These are phyloP conservation scores for Leccinum colubrinum DNA, from an alignment of 1,284 basidiomycete genomes.

Conservation along the genomic window DNA sequence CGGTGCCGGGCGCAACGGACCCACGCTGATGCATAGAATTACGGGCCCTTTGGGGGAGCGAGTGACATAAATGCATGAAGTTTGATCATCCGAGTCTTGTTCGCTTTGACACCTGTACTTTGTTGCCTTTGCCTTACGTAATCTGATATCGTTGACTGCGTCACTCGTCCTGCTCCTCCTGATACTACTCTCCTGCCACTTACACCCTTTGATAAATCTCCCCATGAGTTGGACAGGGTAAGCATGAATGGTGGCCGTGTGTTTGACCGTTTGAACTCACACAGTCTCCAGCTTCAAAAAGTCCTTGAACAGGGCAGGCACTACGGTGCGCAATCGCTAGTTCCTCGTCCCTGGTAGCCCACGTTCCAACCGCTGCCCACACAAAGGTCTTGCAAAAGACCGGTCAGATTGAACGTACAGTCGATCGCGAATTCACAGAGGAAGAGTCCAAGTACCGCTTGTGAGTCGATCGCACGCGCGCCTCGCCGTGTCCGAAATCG, in stretches of 20 bases:
- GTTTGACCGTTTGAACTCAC: slow-evolving; percentile 6
- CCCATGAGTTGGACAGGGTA: slow-evolving; percentile 53
- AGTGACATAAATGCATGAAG: slow-evolving; percentile 12
- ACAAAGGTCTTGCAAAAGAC: slow-evolving; percentile 90
- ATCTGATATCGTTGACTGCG: slow-evolving; percentile 1
- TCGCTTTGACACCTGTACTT: background rate
- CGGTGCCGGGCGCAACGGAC: slow-evolving; percentile 15
- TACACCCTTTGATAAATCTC: background rate
- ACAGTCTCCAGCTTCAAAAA: slow-evolving; percentile 79
- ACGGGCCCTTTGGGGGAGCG: slow-evolving; percentile 17
- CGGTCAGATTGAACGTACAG: slow-evolving; percentile 93
- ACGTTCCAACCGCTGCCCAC: slow-evolving; percentile 2
- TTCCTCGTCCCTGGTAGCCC: background rate
- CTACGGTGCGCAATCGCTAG: slow-evolving; percentile 55
- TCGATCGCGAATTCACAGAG: slow-evolving; percentile 92
- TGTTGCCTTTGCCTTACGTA: slow-evolving; percentile 18
- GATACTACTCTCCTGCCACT: background rate
- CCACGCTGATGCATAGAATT: slow-evolving; percentile 21
- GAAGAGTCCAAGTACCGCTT: slow-evolving; percentile 90
- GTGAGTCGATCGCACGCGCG: slow-evolving; percentile 46
- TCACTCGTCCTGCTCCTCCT: background rate
- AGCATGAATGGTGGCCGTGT: background rate
- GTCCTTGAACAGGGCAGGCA: slow-evolving; percentile 89
- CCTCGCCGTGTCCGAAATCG: background rate
- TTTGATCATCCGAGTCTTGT: background rate